Conservation (phyloP, 2,329 filamentous ascomycete species). For the Botrytis sinoallii region DNA sequence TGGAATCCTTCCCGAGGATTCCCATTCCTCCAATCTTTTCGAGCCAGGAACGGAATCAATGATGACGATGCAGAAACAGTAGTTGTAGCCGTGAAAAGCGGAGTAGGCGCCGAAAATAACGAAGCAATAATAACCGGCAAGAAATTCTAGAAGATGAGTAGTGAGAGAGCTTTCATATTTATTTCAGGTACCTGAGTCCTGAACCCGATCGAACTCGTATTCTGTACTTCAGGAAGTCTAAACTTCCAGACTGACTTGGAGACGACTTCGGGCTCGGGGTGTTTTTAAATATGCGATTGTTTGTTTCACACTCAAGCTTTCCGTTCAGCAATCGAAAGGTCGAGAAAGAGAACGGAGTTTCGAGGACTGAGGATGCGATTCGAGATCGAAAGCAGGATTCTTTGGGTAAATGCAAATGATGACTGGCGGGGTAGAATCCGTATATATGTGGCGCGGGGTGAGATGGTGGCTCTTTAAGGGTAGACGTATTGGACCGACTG, state of each 20-base stretch:
- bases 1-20: background rate
- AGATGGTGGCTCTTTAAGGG: background rate
- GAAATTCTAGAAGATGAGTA: background rate
- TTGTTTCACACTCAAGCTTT: background rate
- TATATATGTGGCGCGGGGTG: background rate
- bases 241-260: background rate
- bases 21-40: background rate
- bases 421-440: slow-evolving; percentile 2
- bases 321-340: background rate
- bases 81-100: background rate
- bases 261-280: background rate
- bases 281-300: too few species aligned
- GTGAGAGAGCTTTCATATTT: background rate
- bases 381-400: background rate
- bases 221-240: background rate
- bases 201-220: background rate
- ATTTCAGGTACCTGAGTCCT: too few species aligned
- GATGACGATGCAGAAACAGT: background rate
- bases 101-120: background rate
- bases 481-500: background rate
- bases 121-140: background rate
- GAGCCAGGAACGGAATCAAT: background rate
- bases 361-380: background rate
- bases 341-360: background rate
- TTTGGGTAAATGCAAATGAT: background rate